Base-by-base conservation (phyloP, 192 early-diverging fungal genomes). In the Umbelopsis sp. region DNA sequence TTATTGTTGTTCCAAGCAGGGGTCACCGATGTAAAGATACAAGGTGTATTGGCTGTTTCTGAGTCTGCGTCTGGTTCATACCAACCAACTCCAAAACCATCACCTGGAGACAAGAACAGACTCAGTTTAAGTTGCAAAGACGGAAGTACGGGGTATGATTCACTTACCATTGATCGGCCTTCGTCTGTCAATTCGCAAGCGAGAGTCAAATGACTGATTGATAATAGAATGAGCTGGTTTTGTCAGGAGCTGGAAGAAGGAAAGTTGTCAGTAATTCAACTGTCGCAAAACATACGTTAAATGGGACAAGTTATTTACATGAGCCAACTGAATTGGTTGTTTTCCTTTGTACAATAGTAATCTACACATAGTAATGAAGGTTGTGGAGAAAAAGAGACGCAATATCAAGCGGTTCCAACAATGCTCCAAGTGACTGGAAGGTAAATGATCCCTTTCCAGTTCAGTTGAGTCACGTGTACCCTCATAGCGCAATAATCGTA, bases 1-100 rank as follows among this genome's bases (percentile, higher is more conserved):
- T 93, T 93, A 68, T 82, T 72, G 77, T 93, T 93, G 80, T 90
- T 91, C 92, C 92, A 93, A 7, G 92, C 92, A 14, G 92, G 92
- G 31, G 91, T 88, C 4, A 91, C 90, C 9, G 91, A 92, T 8
- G 92, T 92, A 72, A 93, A 93, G 62, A 93, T 91, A 79, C 92
- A 93, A 16, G 88, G 88, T 43, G 85, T 83, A 43, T 62, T 78
- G 11, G 68, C 77, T 4, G 75, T 45, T 38, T 85, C 80, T 31
- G 76, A 45, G 44, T 85, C 82, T 16, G 70, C 29, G 51, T 84
- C 86, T 21, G 73, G 74, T 72, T 93, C 89, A 77, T 91, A 89
- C 87, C 87, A 89, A 9, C 91, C 92, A 50, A 93, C 88, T 36
- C 92, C 92, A 78, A 93, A 92, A 25, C 92, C 92, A 75, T 93